Evolutionary conservation across 2,329 filamentous ascomycete genomes (phyloP), one percentile per base, ranked within the genome.

Genomic region (Sporothrix curviconia): DNA sequence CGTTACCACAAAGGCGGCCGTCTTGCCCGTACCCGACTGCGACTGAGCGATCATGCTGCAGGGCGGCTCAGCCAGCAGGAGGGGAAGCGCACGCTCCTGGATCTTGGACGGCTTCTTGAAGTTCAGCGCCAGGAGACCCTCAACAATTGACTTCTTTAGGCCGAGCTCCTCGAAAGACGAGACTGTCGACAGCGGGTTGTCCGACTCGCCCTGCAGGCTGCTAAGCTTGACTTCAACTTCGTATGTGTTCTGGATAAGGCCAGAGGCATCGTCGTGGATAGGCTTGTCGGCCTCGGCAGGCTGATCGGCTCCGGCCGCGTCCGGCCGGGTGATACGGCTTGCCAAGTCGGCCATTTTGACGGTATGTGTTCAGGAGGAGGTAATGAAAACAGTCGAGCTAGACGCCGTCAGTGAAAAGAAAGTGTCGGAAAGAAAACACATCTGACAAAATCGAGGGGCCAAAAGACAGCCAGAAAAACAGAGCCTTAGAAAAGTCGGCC

Each of bases 21-120:
- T 99, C 78, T 99, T 99, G 68, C 94, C 94, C 19, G 94, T 99
- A 65, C 94, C 94, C 2, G 94, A 99, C 72, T 99, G 94, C n/a
- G 94, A 99, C 74, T 99, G 94, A 3, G 92, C 94, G 68, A 99
- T 92, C 81, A 99, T 88, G 73, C 97, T 97, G 63, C 81, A 80
- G 0, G 92, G 87, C n/a, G 94, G 92, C 68, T 96, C 79, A 65
- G 82, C 77, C 62, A 99, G 82, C 68, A 99, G 87, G 56, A 99
- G 80, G 28, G 94, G 94, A 17, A 99, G 81, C 1, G 94, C 94
- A 65, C 87, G 90, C 72, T 96, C 94, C 76, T 99, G 94, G 64
- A 99, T 95, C 76, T 99, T 99, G 57, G 94, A 97, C 0, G 94
- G 94, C 73, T 95, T 95, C 67, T 86, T 82, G 78, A 96, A 97